Base-by-base conservation (phyloP, 2,329 filamentous ascomycete species). In the Fusarium chaquense region DNA sequence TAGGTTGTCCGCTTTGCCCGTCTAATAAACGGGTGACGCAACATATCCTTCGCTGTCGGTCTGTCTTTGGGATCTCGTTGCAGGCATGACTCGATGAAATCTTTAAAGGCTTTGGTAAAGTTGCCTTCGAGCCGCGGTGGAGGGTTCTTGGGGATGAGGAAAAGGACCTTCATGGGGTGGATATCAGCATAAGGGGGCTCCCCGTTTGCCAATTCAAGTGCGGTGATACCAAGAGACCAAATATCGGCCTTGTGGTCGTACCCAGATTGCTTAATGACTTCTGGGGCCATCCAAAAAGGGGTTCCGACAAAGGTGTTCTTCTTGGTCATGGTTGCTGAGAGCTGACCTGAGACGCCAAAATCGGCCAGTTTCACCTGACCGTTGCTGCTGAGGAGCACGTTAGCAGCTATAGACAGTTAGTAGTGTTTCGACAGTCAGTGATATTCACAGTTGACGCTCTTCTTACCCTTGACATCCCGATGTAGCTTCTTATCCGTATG, bases 261-360 rank as follows among this genome's bases (percentile, higher is more conserved):
- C 50, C 95, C 95, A 61, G 94, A 97, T 80, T 99, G 95, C 82
- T 97, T 97, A 80, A 99, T 99, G 58, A 98, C 95, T 81, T 99
- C 95, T 13, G 95, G 95, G 4, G 96, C 95, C 95, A 99, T 99
- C 96, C 96, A 99, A 79, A 98, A 99, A 2, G 96, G 95, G 0
- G 95, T 98, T 35, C 96, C 96, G 33, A 99, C 95, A 79, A 98
- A 99, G 0, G 95, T 98, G 78, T 98, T 98, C 83, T 98, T 98
- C 86, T 98, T 98, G 67, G 95, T 98, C 94, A 98, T 98, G 51
- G 95, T 99, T 9, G 95, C 95, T 12, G 95, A 97, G 24, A 98
- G 86, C 81, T 98, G 96, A 30, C 95, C 95, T 2, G 95, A 98
- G 9, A 99, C 96, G 62, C 95, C 95, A 82, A 99, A 99, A 79